Evolutionary conservation across 345 rosid genomes (phyloP), one percentile per base, ranked within the genome.

Genomic region (Populus nigra): DNA sequence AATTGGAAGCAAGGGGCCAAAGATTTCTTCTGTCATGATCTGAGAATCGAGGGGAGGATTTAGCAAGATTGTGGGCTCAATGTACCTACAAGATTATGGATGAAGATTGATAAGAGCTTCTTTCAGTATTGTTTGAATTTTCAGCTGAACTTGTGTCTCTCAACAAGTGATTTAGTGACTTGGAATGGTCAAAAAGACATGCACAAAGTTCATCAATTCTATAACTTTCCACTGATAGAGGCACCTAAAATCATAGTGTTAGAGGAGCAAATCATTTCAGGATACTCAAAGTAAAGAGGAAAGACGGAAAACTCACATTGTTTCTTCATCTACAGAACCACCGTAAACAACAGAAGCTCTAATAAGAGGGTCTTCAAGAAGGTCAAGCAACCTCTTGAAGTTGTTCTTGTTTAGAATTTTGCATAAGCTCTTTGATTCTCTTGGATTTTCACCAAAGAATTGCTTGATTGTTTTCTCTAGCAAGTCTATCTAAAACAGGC

Each of bases 1-100:
- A 65, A 91, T 82, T 1, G 94, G 92, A 85, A 91, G 94, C 76
- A 91, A 31, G 5, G 94, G 94, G 11, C 94, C 94, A 20, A 91
- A 91, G 68, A 91, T 84, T 81, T 89, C 94, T 68, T 84, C 87
- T 0, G 76, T 87, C 92, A 89, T 90, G 53, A 90, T 71, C 82
- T 88, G 84, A 53, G 94, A 85, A 77, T 89, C 92, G 63, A 89
- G 85, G 61, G 94, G 92, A 74, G 92, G 92, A 80, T 90, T 80
- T 57, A 90, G 76, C 82, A 90, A 81, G 77, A 90, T 85, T 29
- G 94, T 88, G n/a, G 94, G 92, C 82, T 85, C 91, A 49, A 91
- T 85, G 55, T 80, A 81, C 88, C 94, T 90, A 82, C 74, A 36
- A 75, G 65, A 33, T 66, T 18, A 15, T 17, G 35, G 45, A 41